Evolutionary conservation across 2,329 filamentous ascomycete genomes (phyloP).

Genomic region (Trichoderma oligosporum): DNA sequence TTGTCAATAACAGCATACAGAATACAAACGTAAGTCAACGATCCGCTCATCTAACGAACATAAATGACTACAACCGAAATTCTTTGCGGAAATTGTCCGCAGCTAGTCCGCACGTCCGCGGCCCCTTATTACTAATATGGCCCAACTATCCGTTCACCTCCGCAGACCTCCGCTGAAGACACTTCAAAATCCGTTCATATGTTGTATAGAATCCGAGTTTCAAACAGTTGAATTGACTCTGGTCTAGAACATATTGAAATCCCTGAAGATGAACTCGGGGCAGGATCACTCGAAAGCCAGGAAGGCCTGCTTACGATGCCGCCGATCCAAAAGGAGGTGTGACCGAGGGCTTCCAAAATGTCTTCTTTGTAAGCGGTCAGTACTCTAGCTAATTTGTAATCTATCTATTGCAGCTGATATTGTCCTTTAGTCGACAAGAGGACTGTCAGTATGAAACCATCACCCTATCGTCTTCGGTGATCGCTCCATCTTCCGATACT

Average conservation of each 20-base stretch:
- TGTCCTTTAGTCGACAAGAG: neutral
- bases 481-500: neutral
- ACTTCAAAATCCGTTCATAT: too few relatives aligned
- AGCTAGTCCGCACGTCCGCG: neutral
- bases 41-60: too few relatives aligned
- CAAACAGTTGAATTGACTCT: too few relatives aligned
- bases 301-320: neutral
- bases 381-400: neutral
- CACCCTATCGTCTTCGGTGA: neutral
- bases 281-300: neutral
- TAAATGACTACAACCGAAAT: too few relatives aligned
- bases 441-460: slow-evolving; percentile 1
- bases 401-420: neutral
- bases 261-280: neutral
- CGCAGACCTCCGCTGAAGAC: neutral
- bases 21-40: too few relatives aligned
- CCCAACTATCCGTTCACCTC: neutral
- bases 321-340: neutral
- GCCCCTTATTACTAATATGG: neutral
- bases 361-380: neutral
- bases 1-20: too few relatives aligned
- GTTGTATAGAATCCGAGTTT: too few relatives aligned
- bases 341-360: slow-evolving; percentile 1
- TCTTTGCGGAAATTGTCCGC: neutral
- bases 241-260: too few relatives aligned